Evolutionary conservation across 2,329 filamentous ascomycete genomes (phyloP), one percentile per base, ranked within the genome.

Genomic region (Gnomoniopsis sp.): DNA sequence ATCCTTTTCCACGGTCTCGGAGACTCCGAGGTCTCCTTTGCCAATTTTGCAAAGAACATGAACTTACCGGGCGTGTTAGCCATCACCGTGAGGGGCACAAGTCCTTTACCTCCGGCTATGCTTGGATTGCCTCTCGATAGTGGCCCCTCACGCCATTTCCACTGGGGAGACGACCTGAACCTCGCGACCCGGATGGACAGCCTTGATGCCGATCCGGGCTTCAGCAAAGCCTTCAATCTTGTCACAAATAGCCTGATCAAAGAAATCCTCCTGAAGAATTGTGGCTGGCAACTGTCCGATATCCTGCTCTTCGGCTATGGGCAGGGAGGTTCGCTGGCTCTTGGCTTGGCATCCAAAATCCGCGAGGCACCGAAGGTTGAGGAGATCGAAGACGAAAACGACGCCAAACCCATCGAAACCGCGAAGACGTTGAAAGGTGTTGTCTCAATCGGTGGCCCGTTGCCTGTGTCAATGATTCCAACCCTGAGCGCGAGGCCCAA

Each of bases 1-100:
- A 75, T 96, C 68, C 83, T 96, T 53, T 85, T 96, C 59, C 92
- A 96, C 72, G 91, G 91, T 63, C 83, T 96, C 14, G 92, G 92
- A 62, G 92, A 96, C 74, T 85, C 82, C 36, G 83, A 90, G 60
- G 68, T 71, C 3, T 79, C 89, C 38, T 96, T 95, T 71, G 81
- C 84, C 60, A 75, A 75, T 48, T 88, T 96, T 62, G 90, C 87
- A 21, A 77, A 79, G 58, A 85, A 84, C 65, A 75, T 96, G 61
- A 79, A 82, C 61, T 83, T 96, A 3, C 91, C 91, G 0, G 89
- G 92, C 67, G 92, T 92, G 54, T 82, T 87, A 58, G 86, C 86
- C 66, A 82, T 96, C 55, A 83, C 90, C 7, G 77, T 96, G 46
- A 88, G 89, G 68, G 92, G 87, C 0, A 86, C 88, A 0, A 79